These are phyloP conservation scores for Raphanus sativus DNA, from an alignment of 345 rosid genomes.

Conservation along the genomic window DNA sequence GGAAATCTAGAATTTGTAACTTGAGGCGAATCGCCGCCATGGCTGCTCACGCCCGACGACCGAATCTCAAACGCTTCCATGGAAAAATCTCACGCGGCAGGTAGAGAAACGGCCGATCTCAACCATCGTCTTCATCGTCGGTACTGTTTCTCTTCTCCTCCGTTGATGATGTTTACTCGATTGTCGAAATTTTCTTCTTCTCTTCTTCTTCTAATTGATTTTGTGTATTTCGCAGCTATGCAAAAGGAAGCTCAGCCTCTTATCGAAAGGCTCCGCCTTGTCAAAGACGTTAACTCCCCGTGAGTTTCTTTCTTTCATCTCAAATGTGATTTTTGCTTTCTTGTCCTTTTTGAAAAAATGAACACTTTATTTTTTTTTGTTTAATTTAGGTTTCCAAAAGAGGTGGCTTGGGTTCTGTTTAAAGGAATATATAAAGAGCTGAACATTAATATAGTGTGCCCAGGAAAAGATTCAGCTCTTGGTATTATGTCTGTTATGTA, in stretches of 20 bases:
- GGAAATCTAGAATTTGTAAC: conserved; percentile 14
- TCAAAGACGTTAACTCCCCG: conserved; percentile 54
- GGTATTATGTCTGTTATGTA: conserved; percentile 51
- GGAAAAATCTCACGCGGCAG: conserved; percentile 38
- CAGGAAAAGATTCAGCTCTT: conserved; percentile 69
- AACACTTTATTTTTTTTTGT: neutral
- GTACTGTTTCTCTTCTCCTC: conserved; percentile 35
- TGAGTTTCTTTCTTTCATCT: conserved; percentile 37
- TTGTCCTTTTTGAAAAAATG: neutral
- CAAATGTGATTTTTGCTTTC: conserved; percentile 9
- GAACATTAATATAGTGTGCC: conserved; percentile 63
- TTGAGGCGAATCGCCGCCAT: conserved; percentile 29
- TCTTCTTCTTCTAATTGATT: neutral
- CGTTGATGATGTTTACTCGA: neutral
- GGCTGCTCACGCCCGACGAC: conserved; percentile 56
- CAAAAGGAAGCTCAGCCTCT: conserved; percentile 84
- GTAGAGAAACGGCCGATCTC: conserved; percentile 47
- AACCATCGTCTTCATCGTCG: conserved; percentile 64
- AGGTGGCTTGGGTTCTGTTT: conserved; percentile 81
- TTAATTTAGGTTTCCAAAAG: conserved; percentile 73
- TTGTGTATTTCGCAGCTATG: conserved; percentile 56
- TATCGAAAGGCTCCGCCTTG: conserved; percentile 62
- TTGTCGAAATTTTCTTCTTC: neutral
- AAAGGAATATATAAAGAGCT: conserved; percentile 68
- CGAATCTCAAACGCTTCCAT: conserved; percentile 42